A percentile compares a stretch with the other conserved stretches of the same genome.
Conservation (phyloP, 2,329 filamentous ascomycete species). For the Raffaelea arxii region DNA sequence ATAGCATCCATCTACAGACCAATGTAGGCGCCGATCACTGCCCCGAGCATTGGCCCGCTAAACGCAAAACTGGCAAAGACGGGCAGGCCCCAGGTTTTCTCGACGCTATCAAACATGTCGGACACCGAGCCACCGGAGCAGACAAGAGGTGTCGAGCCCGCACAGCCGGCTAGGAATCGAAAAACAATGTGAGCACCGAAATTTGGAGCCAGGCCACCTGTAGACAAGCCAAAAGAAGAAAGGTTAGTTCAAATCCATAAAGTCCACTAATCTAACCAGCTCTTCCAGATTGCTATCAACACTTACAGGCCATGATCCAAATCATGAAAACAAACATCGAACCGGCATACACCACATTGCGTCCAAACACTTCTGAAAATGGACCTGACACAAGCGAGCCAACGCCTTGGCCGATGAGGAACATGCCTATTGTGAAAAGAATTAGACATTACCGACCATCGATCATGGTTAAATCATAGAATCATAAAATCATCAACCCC, state of each 20-base stretch:
- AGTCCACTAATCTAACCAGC: too few relatives aligned
- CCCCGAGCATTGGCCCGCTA: slow-evolving; percentile 15
- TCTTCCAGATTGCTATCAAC: too few relatives aligned
- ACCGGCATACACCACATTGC: slow-evolving; percentile 37
- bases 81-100: slow-evolving; percentile 38
- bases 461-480: too few relatives aligned
- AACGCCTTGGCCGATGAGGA: background rate
- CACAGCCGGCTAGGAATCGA: slow-evolving; percentile 38
- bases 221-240: too few relatives aligned
- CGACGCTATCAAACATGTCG: slow-evolving; percentile 36
- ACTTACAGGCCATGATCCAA: slow-evolving; percentile 38
- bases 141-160: slow-evolving; percentile 23
- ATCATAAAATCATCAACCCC: too few relatives aligned
- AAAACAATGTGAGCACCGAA: slow-evolving; percentile 36
- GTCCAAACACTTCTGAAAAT: slow-evolving; percentile 35
- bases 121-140: slow-evolving; percentile 32
- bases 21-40: slow-evolving; percentile 5
- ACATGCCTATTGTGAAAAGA: too few relatives aligned
- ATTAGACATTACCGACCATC: too few relatives aligned
- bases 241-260: too few relatives aligned
- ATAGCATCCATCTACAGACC: slow-evolving; percentile 6
- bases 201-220: slow-evolving; percentile 34
- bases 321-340: slow-evolving; percentile 36
- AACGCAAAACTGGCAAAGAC: slow-evolving; percentile 33
- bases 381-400: slow-evolving; percentile 39